Percentiles rank a stretch among this genome's conserved stretches.
phyloP scores from a whole-genome alignment of 495 filamentous ascomycete genomes.

The Podospora sp. region DNA sequence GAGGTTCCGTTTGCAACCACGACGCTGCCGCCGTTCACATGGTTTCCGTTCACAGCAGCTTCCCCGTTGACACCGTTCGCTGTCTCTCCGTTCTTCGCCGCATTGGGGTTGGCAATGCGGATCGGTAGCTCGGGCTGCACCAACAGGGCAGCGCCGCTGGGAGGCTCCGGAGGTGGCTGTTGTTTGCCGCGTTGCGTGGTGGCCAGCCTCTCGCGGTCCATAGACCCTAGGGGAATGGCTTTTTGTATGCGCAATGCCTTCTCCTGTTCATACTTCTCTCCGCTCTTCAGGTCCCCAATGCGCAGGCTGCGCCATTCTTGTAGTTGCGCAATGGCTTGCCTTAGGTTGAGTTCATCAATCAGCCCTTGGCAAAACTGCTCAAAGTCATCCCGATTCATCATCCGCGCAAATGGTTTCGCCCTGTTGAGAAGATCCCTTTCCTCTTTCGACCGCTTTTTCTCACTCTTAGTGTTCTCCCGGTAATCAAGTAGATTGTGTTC shows the following conservation, averaged over 20 bases:
- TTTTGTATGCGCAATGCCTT: slow-evolving; percentile 76
- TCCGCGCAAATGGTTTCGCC: slow-evolving; percentile 91
- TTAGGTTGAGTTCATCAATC: slow-evolving; percentile 85
- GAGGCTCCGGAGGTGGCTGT: slow-evolving; percentile 64
- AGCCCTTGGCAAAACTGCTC: slow-evolving; percentile 80
- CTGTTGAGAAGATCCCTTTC: slow-evolving; percentile 88
- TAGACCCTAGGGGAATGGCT: slow-evolving; percentile 68
- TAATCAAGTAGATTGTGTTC: slow-evolving; percentile 94
- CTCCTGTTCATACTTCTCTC: slow-evolving; percentile 94
- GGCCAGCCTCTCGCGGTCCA: slow-evolving; percentile 76
- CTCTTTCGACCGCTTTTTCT: slow-evolving; percentile 96
- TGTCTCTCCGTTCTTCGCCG: slow-evolving; percentile 21
- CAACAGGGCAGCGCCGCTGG: slow-evolving; percentile 69
- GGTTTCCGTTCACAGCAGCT: slow-evolving; percentile 39
- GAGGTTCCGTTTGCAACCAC: slow-evolving; percentile 42
- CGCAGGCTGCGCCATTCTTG: slow-evolving; percentile 90
- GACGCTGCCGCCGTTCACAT: slow-evolving; percentile 46
- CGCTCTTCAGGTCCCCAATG: slow-evolving; percentile 79
- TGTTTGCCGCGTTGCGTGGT: slow-evolving; percentile 61
- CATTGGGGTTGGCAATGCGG: slow-evolving; percentile 42
- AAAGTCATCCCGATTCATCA: slow-evolving; percentile 94
- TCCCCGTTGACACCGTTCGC: slow-evolving; percentile 28
- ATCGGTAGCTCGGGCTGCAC: slow-evolving; percentile 75
- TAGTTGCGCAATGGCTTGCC: slow-evolving; percentile 85
- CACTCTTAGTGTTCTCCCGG: slow-evolving; percentile 76